Percentiles rank a stretch among this genome's conserved stretches.
phyloP scores from a whole-genome alignment of 495 filamentous ascomycete species.

The Wilcoxina mikolae region DNA sequence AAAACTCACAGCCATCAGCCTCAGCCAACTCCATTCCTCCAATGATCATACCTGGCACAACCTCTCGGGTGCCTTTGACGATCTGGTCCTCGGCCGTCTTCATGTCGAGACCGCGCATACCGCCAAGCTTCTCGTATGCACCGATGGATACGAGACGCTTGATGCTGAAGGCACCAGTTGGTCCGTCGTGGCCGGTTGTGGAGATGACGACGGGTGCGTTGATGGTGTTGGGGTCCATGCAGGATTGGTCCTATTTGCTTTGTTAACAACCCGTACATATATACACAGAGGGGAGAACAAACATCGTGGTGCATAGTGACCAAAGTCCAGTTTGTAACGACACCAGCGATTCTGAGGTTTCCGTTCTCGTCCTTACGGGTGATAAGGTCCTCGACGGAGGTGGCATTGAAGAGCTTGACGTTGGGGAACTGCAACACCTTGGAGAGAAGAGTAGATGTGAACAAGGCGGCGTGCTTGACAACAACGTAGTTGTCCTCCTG shows the following conservation, averaged over 20 bases:
- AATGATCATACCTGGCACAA: conserved; percentile 74
- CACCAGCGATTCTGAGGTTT: conserved; percentile 59
- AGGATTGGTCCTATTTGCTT: conserved; percentile 48
- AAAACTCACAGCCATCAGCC: conserved; percentile 46
- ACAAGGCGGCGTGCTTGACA: conserved; percentile 83
- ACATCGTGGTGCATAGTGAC: conserved; percentile 73
- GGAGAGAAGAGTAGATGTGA: conserved; percentile 71
- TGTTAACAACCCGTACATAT: not conserved
- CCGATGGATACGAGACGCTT: conserved; percentile 76
- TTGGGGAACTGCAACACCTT: conserved; percentile 71
- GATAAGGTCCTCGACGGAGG: conserved; percentile 77
- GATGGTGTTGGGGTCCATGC: conserved; percentile 95
- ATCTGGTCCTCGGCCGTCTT: conserved; percentile 78
- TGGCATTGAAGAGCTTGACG: conserved; percentile 92
- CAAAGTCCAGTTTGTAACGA: conserved; percentile 88
- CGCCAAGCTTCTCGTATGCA: conserved; percentile 63
- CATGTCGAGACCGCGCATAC: conserved; percentile 88
- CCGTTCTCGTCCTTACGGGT: conserved; percentile 43
- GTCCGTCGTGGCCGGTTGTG: conserved; percentile 81
- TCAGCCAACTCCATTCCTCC: conserved; percentile 88
- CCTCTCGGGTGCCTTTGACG: conserved; percentile 74
- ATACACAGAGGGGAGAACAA: not conserved
- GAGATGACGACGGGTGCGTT: conserved; percentile 73
- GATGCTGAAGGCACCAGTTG: conserved; percentile 66
- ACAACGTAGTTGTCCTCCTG: conserved; percentile 77